Percentiles rank a stretch among this genome's conserved stretches.
phyloP scores from a whole-genome alignment of 2,329 filamentous ascomycete genomes.

The Berkeleyomyces basicola region DNA sequence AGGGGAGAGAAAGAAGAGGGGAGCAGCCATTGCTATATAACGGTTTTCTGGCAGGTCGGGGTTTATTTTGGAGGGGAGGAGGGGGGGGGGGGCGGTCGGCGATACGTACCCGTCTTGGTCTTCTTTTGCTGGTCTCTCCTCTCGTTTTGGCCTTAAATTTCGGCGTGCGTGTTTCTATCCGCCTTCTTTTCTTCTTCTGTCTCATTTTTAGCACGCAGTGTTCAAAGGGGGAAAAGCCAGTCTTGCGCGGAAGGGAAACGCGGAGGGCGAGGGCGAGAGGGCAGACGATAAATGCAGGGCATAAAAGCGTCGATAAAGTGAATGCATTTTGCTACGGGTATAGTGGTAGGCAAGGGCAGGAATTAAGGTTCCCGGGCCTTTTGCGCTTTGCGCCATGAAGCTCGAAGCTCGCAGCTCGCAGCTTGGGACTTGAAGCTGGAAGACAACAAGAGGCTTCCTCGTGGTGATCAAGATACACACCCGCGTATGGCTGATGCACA shows the following conservation, averaged over 20 bases:
- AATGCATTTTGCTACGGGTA: neutral
- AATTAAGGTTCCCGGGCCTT: neutral
- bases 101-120: neutral
- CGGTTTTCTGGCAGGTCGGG: neutral
- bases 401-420: neutral
- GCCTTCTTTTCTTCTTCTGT: slow-evolving; percentile 3
- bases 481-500: too few species aligned
- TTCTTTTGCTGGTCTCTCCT: neutral
- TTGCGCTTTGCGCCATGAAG: neutral
- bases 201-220: neutral
- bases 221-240: neutral
- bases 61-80: neutral
- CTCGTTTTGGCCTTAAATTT: neutral
- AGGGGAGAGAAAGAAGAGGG: neutral
- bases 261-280: neutral
- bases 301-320: neutral
- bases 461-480: too few species aligned
- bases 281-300: neutral
- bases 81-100: neutral
- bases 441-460: too few species aligned
- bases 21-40: slow-evolving; percentile 3
- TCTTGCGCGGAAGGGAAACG: neutral
- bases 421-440: too few species aligned
- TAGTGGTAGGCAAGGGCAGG: neutral
- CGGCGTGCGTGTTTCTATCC: neutral